Evolutionary conservation across 2,329 filamentous ascomycete genomes (phyloP).

Genomic region (Leptographium radiaticola): DNA sequence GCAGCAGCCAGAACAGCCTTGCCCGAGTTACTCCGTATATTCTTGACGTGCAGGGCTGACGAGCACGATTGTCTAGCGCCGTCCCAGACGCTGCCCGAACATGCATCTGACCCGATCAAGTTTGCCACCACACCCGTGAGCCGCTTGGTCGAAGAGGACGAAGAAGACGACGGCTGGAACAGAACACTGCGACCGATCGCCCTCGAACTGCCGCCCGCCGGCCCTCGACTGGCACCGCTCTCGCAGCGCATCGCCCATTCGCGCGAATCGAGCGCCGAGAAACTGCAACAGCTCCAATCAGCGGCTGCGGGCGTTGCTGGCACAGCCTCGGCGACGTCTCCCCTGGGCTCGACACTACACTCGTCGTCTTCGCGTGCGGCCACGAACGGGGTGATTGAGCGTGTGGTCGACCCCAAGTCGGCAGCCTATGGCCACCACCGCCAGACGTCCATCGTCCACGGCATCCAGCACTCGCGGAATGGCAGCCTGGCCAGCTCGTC

Average conservation of each 20-base stretch:
- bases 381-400: conserved; percentile 32
- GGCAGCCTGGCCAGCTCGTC: conserved; percentile 71
- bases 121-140: conserved; percentile 36
- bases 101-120: conserved; percentile 37
- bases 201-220: conserved; percentile 21
- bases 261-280: conserved; percentile 45
- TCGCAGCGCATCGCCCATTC: conserved; percentile 34
- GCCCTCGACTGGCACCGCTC: conserved; percentile 3
- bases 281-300: conserved; percentile 23
- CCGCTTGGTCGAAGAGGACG: conserved; percentile 40
- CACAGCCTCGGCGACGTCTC: conserved; percentile 14
- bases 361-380: conserved; percentile 25
- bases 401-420: conserved; percentile 41
- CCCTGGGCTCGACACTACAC: conserved; percentile 25
- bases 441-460: conserved; percentile 94
- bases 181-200: conserved; percentile 34
- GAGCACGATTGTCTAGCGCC: conserved; percentile 27
- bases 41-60: neutral
- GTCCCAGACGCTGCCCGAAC: conserved; percentile 46
- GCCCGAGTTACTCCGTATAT: neutral
- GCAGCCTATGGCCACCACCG: conserved; percentile 72
- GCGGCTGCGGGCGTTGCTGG: neutral
- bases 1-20: too few species aligned
- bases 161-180: conserved; percentile 38
- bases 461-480: conserved; percentile 84